These are phyloP conservation scores for Cladosporium sphaerospermum DNA, from an alignment of 2,329 filamentous ascomycete genomes.

Conservation along the genomic window DNA sequence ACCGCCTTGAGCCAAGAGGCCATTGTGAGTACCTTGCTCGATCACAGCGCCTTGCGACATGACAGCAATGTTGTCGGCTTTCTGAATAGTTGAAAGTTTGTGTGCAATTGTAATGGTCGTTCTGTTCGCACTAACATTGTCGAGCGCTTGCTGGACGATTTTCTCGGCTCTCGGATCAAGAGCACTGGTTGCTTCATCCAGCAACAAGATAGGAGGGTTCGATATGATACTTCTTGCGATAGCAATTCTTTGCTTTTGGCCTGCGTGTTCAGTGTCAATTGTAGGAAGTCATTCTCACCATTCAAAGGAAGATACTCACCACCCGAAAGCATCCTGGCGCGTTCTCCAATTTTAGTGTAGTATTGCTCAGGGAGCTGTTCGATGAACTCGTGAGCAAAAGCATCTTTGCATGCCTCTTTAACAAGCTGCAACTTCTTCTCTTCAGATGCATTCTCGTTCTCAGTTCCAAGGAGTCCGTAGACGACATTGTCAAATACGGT, in stretches of 20 bases:
- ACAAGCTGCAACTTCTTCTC: slow-evolving; percentile 29
- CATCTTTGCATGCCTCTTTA: slow-evolving; percentile 28
- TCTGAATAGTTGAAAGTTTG: slow-evolving; percentile 38
- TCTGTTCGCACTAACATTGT: slow-evolving; percentile 26
- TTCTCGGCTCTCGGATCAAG: slow-evolving; percentile 31
- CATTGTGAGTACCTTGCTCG: slow-evolving; percentile 39
- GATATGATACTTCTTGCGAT: slow-evolving; percentile 33
- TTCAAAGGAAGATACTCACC: slow-evolving; percentile 10
- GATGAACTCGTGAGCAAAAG: slow-evolving; percentile 34
- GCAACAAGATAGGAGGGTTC: slow-evolving; percentile 29
- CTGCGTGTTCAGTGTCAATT: not conserved
- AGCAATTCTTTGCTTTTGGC: slow-evolving; percentile 31
- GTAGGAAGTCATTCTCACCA: not conserved
- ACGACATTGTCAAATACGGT: slow-evolving; percentile 33
- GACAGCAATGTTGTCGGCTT: slow-evolving; percentile 42
- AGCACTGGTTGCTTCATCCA: slow-evolving; percentile 35
- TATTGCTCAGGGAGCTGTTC: slow-evolving; percentile 30
- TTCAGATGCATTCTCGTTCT: slow-evolving; percentile 19
- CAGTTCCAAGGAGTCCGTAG: slow-evolving; percentile 28
- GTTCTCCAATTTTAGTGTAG: slow-evolving; percentile 30
- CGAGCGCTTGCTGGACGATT: slow-evolving; percentile 30
- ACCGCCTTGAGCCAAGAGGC: slow-evolving; percentile 34
- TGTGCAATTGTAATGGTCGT: slow-evolving; percentile 40
- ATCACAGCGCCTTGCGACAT: slow-evolving; percentile 38
- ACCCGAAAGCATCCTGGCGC: slow-evolving; percentile 29